These are phyloP conservation scores for Thuidium tamariscinum DNA, from an alignment of 225 moss, liverwort and hornwort species.

Conservation along the genomic window DNA sequence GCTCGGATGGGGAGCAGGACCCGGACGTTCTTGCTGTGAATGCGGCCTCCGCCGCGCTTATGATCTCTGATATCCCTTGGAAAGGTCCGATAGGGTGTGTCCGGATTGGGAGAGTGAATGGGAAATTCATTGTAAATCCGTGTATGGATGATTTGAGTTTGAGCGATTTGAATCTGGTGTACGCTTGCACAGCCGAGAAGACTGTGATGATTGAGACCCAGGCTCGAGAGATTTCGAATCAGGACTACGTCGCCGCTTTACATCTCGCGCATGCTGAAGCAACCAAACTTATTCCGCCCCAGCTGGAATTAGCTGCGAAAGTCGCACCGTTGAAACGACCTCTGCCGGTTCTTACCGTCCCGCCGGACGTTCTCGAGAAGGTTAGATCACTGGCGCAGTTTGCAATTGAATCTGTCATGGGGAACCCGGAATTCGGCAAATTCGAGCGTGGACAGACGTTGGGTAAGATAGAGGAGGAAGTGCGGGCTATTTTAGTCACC, in stretches of 20 bases:
- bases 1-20: slow-evolving; percentile 94
- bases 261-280: slow-evolving; percentile 84
- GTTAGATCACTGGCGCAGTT: slow-evolving; percentile 43
- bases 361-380: slow-evolving; percentile 47
- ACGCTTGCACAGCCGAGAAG: slow-evolving; percentile 75
- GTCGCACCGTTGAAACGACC: slow-evolving; percentile 62
- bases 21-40: slow-evolving; percentile 90
- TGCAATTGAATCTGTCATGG: slow-evolving; percentile 72
- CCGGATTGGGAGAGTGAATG: slow-evolving; percentile 73
- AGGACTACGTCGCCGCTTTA: slow-evolving; percentile 69
- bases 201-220: slow-evolving; percentile 97
- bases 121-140: slow-evolving; percentile 71
- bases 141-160: slow-evolving; percentile 63
- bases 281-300: slow-evolving; percentile 66
- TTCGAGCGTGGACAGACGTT: slow-evolving; percentile 90
- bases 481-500: slow-evolving; percentile 20
- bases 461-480: slow-evolving; percentile 52
- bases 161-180: slow-evolving; percentile 89
- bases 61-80: slow-evolving; percentile 90
- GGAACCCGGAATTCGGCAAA: slow-evolving; percentile 71
- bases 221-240: slow-evolving; percentile 79
- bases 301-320: slow-evolving; percentile 58
- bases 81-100: slow-evolving; percentile 91
- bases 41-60: slow-evolving; percentile 92
- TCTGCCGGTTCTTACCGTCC: slow-evolving; percentile 50